phyloP scores from a whole-genome alignment of 345 rosid species.

The Rhodamnia rubescens region DNA sequence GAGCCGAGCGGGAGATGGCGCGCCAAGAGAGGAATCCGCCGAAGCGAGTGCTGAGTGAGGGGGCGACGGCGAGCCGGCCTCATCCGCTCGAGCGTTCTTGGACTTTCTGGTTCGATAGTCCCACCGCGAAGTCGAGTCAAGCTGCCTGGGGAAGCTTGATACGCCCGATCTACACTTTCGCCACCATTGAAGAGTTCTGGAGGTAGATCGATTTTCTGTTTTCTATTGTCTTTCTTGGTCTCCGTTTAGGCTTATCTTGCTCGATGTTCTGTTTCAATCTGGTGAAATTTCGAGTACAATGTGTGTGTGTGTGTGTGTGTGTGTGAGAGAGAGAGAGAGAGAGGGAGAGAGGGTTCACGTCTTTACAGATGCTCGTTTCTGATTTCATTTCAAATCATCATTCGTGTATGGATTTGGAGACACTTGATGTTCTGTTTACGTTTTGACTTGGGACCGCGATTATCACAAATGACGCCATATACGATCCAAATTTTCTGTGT shows the following conservation, averaged over 20 bases:
- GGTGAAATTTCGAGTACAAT: not conserved
- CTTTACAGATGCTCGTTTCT: no score
- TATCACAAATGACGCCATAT: not conserved
- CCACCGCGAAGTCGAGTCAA: slow-evolving; percentile 41
- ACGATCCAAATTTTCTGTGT: not conserved
- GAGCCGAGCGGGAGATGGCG: rapidly evolving
- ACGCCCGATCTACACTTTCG: slow-evolving; percentile 52
- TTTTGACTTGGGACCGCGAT: not conserved
- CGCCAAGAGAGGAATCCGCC: not conserved
- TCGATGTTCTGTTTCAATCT: not conserved
- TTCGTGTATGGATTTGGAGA: not conserved
- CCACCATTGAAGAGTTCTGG: slow-evolving; percentile 74
- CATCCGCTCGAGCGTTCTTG: slow-evolving; percentile 38
- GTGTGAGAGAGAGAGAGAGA: no score
- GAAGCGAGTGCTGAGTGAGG: not conserved
- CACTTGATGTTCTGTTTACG: not conserved
- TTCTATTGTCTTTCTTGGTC: not conserved
- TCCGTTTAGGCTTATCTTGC: not conserved
- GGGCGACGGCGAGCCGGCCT: not conserved
- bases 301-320: no score
- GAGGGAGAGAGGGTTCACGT: no score
- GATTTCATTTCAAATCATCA: not conserved
- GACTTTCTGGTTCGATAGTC: slow-evolving; percentile 92
- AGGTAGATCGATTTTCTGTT: slow-evolving; percentile 19
- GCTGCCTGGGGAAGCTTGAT: slow-evolving; percentile 59